Conservation (phyloP, 108 stramenopile species). For the Skeletonema grethae region DNA sequence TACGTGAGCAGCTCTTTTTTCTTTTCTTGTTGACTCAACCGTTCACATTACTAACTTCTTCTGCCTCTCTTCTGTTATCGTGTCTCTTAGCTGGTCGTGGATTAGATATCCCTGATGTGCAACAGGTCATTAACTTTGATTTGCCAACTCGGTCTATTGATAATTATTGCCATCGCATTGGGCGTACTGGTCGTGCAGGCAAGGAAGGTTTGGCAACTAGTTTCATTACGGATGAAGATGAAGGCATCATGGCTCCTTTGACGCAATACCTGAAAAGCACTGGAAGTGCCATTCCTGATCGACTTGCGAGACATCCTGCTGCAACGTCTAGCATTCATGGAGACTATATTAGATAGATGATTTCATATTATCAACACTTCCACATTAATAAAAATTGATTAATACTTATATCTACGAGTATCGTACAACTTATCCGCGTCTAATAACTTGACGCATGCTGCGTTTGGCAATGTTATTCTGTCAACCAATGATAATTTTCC, state of each 20-base stretch:
- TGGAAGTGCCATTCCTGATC: constrained; percentile 71
- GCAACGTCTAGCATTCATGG: constrained; percentile 35
- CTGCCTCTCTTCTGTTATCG: too few relatives aligned
- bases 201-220: constrained; percentile 93
- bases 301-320: constrained; percentile 78
- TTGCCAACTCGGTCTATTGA: constrained; percentile 91
- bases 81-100: constrained; percentile 85
- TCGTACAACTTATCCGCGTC: constrained; percentile 17
- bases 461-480: constrained; percentile 25
- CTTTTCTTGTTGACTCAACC: too few relatives aligned
- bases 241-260: constrained; percentile 89
- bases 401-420: too few relatives aligned
- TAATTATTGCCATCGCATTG: constrained; percentile 96
- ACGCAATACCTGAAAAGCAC: constrained; percentile 83
- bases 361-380: background rate
- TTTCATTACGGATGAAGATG: constrained; percentile 92
- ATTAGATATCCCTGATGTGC: constrained; percentile 95
- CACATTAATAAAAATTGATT: background rate
- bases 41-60: too few relatives aligned
- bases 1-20: too few relatives aligned
- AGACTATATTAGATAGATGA: constrained; percentile 19
- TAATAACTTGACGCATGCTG: constrained; percentile 43
- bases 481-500: constrained; percentile 30
- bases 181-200: constrained; percentile 98
- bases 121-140: constrained; percentile 97